Conservation (phyloP, 148 eudicot genomes). For the Arctostaphylos glauca region DNA sequence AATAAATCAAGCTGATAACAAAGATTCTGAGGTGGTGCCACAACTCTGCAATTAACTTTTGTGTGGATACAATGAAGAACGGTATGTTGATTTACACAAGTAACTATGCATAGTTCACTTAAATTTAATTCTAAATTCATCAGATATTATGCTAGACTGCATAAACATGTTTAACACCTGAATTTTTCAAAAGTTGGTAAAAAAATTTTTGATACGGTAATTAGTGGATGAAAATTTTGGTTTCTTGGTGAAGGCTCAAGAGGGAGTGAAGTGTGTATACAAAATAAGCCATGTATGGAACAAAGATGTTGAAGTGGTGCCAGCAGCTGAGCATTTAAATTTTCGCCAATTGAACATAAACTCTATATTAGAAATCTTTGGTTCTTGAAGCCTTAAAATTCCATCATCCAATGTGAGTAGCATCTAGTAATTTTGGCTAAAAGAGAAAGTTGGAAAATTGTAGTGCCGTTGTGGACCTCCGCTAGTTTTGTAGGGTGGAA, state of each 20-base stretch:
- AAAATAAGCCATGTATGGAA: background rate
- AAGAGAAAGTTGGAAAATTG: background rate
- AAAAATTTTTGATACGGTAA: background rate
- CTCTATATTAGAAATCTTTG: background rate
- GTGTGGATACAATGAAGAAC: background rate
- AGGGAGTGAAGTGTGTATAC: too few species aligned
- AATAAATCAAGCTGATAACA: background rate
- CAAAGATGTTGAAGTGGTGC: background rate
- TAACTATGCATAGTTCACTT: background rate
- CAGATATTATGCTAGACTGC: background rate
- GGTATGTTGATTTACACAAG: background rate
- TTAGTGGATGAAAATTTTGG: background rate
- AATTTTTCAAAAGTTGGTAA: background rate
- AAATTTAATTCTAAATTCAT: background rate
- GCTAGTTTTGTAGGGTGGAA: background rate
- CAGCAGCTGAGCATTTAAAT: background rate
- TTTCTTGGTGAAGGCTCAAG: background rate
- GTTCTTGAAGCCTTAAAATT: background rate
- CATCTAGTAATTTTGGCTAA: background rate
- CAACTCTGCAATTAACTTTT: background rate
- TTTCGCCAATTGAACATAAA: background rate
- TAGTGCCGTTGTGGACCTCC: background rate
- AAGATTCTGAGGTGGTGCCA: background rate
- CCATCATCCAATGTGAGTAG: background rate
- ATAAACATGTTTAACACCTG: constrained; percentile 4